Base-by-base conservation (phyloP, 306 rosid species). In the Fagus crenata region DNA sequence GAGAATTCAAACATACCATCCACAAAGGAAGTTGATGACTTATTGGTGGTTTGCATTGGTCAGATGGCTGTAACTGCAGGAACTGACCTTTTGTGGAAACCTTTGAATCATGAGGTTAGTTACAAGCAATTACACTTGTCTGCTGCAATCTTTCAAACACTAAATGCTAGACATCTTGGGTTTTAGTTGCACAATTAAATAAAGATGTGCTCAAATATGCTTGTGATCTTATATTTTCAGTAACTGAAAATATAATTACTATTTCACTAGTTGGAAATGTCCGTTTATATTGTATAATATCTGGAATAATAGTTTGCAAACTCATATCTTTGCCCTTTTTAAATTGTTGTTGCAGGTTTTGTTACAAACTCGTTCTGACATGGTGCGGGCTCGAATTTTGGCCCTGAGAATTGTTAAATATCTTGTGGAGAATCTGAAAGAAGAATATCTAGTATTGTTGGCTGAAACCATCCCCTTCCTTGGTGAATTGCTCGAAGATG, bases 51-150 rank as follows among this genome's bases (percentile, higher is more conserved):
- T 35, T 92, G 98, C 83, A 70, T 92, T 1, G 98, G 96, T 70
- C 98, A 95, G 75, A 90, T 95, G 98, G 98, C 98, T 0, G 93
- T 95, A 67, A 85, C 98, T 69, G 96, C 97, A 12, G 96, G 96
- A 76, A 87, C 81, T 56, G 98, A 95, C 83, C 89, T 92, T 68
- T 61, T 92, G 77, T 95, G 98, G 98, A 89, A 95, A 78, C 86
- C 93, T n/a, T 77, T 92, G 74, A 94, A 94, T 81, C 91, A 90
- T 58, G 96, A 92, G 96, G 98, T 94, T 54, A 72, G 46, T 7
- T 82, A 53, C 5, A 17, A 37, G 28, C 42, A 79, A 74, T 6
- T 75, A 4, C 22, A 33, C 40, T 22, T 3, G 6, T 49, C 12
- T 69, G 51, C 71, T 51, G 17, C 39, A 18, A 51, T 41, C 31